Base-by-base conservation (phyloP, 768 basidiomycete genomes). In the Mycena maculata region DNA sequence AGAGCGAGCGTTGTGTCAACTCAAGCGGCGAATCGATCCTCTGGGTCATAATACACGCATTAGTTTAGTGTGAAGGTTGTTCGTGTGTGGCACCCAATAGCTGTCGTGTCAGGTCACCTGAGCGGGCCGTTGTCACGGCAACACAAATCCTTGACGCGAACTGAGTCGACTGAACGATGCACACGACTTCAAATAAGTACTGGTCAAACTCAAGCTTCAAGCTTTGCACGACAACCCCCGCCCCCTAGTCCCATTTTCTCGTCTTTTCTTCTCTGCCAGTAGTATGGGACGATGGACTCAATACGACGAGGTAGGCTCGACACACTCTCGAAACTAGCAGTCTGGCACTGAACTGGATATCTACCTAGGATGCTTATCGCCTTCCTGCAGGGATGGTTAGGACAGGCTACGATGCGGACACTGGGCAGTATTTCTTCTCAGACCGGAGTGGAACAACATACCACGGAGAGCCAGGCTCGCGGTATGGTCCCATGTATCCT, bases 331-430 rank as follows among this genome's bases (percentile, higher is more conserved):
- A 18, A 6, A 50, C 31, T 27, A 28, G 9, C 3, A 16, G 25
- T 4, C 16, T n/a, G 20, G 47, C 25, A 31, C 39, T 52, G 8
- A 18, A 67, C 38, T 50, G 12, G 20, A 4, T 30, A 5, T 16
- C 22, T 64, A n/a, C n/a, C 15, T 63, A 87, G 86, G 86, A 87
- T 63, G 79, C 80, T n/a, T 84, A 85, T 71, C 81, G 86, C 67
- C 82, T 87, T 56, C 86, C 86, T 1, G 82, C 82, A 57, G 86
- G 86, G 44, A 77, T 86, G 75, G 81, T 80, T n/a, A 80, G 86
- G 39, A 79, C 84, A 61, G 86, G 85, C n/a, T 87, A 87, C 74
- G 86, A 87, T 71, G 78, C 83, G 4, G 86, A 87, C 73, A 78
- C 78, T 16, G 79, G 81, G 36, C 77, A 75, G 55, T 87, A 87